Base-by-base conservation (phyloP, 78 protist species). In the Trichosphaerium sp. region DNA sequence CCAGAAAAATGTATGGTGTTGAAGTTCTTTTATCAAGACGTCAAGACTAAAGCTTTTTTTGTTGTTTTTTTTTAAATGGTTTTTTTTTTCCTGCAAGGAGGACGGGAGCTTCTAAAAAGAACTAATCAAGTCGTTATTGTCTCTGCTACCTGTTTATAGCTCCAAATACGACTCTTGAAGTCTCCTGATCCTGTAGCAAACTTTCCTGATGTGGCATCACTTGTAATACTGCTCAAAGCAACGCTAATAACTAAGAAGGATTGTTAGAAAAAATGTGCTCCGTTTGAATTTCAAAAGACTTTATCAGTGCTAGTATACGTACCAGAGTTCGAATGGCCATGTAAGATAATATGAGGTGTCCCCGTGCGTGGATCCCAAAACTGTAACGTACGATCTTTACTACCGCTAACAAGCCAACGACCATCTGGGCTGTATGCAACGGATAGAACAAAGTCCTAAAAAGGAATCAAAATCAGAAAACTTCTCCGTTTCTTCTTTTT, bases 111-210 rank as follows among this genome's bases (percentile, higher is more conserved):
- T 56, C 37, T 14, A 12, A 42, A 56, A 56, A 11, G 14, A 56
- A 42, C 18, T 35, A 12, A 12, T 39, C 37, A 42, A 39, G 54
- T 12, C 14, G 26, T 41, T 2, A 29, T 47, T 65, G 55, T 41
- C 28, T 40, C 29, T 65, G 48, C 54, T 72, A 72, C 26, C 52
- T 18, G 35, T 47, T 47, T n/a, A 47, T 47, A 61, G 26, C 66
- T 62, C 92, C 92, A 88, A 2, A 88, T 15, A 48, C 88, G 54
- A 11, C 87, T 74, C 26, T 80, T 28, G 38, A 4, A 66, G 71
- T 88, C 93, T 34, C 93, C 90, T 28, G 71, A 34, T 34, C 91
- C 90, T 37, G 94, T 82, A 49, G 90, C 90, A 65, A 85, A 82
- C 35, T 71, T 52, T 26, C 66, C 62, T 12, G 62, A 61, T 23